Evolutionary conservation across 2,329 filamentous ascomycete genomes (phyloP).

Genomic region (Colletotrichum sp.): DNA sequence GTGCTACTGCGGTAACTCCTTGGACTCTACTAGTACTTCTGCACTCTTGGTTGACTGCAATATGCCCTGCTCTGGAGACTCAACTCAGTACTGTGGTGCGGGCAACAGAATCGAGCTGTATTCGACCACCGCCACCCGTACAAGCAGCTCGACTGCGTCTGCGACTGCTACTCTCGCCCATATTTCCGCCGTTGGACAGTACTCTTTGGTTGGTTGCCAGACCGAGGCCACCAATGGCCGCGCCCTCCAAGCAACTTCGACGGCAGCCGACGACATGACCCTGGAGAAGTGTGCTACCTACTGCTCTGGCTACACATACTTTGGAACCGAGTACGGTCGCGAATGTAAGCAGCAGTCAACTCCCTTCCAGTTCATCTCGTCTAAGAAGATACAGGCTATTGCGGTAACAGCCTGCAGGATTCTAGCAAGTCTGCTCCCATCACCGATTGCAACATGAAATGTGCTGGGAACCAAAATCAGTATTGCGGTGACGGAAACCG

Average conservation of each 20-base stretch:
- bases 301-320: slow-evolving; percentile 41
- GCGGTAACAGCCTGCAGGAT: slow-evolving; percentile 38
- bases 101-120: slow-evolving; percentile 49
- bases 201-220: slow-evolving; percentile 43
- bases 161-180: slow-evolving; percentile 38
- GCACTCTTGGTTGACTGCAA: slow-evolving; percentile 37
- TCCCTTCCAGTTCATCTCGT: not conserved
- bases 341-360: slow-evolving; percentile 32
- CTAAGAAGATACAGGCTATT: slow-evolving; percentile 34
- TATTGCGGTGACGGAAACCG: slow-evolving; percentile 43
- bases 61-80: slow-evolving; percentile 46
- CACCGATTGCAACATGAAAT: slow-evolving; percentile 42
- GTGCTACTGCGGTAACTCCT: slow-evolving; percentile 54
- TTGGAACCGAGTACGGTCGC: slow-evolving; percentile 40
- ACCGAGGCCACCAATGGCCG: slow-evolving; percentile 40
- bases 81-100: slow-evolving; percentile 46
- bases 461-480: slow-evolving; percentile 37
- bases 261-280: slow-evolving; percentile 40
- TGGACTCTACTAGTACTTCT: slow-evolving; percentile 27
- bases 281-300: slow-evolving; percentile 40
- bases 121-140: slow-evolving; percentile 42
- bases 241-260: slow-evolving; percentile 37
- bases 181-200: slow-evolving; percentile 36
- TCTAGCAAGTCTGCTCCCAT: slow-evolving; percentile 35
- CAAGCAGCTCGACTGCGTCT: slow-evolving; percentile 26